Evolutionary conservation across 768 basidiomycete species (phyloP).

Genomic region (Galerina marginata): DNA sequence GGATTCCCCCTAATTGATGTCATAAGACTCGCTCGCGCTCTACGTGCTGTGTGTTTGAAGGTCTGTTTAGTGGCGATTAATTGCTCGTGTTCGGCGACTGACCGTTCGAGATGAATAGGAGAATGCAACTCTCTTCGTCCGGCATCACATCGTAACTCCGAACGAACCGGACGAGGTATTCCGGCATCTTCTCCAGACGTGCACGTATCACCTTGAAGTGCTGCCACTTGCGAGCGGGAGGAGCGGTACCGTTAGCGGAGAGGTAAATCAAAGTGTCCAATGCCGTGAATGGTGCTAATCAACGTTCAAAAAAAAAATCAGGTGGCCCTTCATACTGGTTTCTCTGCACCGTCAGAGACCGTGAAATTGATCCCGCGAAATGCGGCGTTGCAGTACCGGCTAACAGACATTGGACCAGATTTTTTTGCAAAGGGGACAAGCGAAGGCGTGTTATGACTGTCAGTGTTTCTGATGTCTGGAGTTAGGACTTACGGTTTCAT

Average conservation of each 20-base stretch:
- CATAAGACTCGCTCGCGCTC: constrained; percentile 61
- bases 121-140: constrained; percentile 60
- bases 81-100: no score
- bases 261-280: constrained; percentile 47
- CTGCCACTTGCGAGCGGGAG: constrained; percentile 73
- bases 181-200: constrained; percentile 62
- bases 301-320: neutral
- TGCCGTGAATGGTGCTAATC: neutral
- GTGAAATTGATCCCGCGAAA: constrained; percentile 54
- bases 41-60: constrained; percentile 60
- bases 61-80: constrained; percentile 25
- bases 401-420: constrained; percentile 66
- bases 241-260: constrained; percentile 80
- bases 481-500: no score
- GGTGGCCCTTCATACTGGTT: constrained; percentile 45
- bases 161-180: constrained; percentile 65
- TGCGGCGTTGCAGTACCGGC: constrained; percentile 69
- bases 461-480: no score
- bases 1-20: constrained; percentile 60
- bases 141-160: constrained; percentile 65
- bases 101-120: constrained; percentile 38
- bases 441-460: constrained; percentile 57
- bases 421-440: constrained; percentile 81
- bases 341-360: constrained; percentile 61
- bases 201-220: constrained; percentile 75